Conservation (phyloP, 176 grass and related monocot species). For the Eleusine indica region DNA sequence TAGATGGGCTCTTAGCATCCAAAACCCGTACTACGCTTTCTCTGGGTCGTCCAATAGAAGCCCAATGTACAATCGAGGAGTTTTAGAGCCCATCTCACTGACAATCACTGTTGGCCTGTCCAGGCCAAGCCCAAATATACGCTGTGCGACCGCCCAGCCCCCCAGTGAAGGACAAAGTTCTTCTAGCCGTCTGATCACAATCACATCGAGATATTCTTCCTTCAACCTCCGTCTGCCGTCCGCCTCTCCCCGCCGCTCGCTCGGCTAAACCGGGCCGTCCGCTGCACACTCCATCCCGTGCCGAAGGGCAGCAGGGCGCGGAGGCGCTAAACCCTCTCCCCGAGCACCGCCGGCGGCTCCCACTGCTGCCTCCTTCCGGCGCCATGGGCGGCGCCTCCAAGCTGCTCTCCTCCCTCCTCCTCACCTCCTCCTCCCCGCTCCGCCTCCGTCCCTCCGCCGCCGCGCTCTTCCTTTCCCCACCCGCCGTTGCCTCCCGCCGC, state of each 20-base stretch:
- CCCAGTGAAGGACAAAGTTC: neutral
- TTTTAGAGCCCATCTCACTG: too few relatives aligned
- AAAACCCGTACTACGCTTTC: too few relatives aligned
- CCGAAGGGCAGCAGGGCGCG: neutral
- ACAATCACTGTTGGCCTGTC: too few relatives aligned
- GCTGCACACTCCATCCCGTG: conserved; percentile 7
- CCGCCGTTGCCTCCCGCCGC: conserved; percentile 32
- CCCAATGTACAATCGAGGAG: too few relatives aligned
- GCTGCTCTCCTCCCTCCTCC: conserved; percentile 61
- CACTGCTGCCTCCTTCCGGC: neutral
- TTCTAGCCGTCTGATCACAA: conserved; percentile 41
- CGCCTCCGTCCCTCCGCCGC: conserved; percentile 46
- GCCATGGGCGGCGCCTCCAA: conserved; percentile 78
- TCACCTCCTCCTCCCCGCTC: conserved; percentile 58
- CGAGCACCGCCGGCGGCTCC: neutral
- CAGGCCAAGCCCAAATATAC: too few relatives aligned
- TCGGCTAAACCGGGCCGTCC: conserved; percentile 25
- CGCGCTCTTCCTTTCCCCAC: conserved; percentile 47
- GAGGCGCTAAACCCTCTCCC: conserved; percentile 29
- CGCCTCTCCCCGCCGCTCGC: neutral
- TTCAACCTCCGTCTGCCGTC: conserved; percentile 9
- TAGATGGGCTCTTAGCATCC: neutral
- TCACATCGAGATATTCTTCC: conserved; percentile 44
- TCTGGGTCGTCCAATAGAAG: too few relatives aligned
- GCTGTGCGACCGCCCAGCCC: too few relatives aligned